Conservation (phyloP, 208 protist genomes). For the Leishmania guyanensis region DNA sequence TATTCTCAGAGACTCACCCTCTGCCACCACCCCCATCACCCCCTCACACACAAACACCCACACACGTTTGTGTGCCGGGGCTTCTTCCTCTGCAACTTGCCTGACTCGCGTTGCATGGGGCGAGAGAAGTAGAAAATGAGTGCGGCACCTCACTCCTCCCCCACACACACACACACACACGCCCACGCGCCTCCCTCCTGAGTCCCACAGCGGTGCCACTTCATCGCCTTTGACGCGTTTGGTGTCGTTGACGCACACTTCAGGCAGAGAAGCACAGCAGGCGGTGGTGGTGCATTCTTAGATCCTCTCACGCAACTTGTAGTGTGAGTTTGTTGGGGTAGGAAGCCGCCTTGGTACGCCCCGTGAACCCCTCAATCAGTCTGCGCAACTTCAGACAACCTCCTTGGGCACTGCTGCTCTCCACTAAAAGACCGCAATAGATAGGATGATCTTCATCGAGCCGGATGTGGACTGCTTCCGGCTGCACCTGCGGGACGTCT, state of each 20-base stretch:
- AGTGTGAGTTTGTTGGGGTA: not conserved
- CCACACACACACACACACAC: not conserved
- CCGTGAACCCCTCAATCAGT: not conserved
- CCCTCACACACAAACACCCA: too few species aligned
- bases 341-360: not conserved
- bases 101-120: too few species aligned
- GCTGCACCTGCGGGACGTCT: conserved; percentile 47
- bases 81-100: too few species aligned
- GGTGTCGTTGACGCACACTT: not conserved
- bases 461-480: conserved; percentile 73
- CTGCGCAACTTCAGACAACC: not conserved
- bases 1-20: not conserved
- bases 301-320: not conserved
- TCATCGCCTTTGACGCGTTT: not conserved
- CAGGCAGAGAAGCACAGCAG: not conserved
- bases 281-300: not conserved
- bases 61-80: too few species aligned
- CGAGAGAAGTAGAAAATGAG: too few species aligned
- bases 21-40: too few species aligned
- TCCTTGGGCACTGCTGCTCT: too few species aligned
- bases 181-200: not conserved
- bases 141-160: too few species aligned
- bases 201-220: not conserved
- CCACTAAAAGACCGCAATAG: not conserved
- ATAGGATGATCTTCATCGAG: conserved; percentile 62